These are phyloP conservation scores for Delitschia confertaspora DNA, from an alignment of 495 filamentous ascomycete genomes.

Conservation along the genomic window DNA sequence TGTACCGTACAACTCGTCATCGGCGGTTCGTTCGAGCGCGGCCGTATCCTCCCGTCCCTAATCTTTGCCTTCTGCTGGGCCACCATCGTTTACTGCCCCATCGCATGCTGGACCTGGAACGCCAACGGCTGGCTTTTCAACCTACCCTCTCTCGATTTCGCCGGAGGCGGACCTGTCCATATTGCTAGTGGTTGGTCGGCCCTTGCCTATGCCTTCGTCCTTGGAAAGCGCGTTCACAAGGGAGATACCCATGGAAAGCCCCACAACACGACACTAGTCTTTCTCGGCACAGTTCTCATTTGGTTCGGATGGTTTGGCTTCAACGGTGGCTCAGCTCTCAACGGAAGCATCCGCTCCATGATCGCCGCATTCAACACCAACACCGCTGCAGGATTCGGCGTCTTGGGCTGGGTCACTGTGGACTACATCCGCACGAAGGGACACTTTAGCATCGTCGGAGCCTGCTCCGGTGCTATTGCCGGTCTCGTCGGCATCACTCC, in stretches of 20 bases:
- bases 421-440: conserved; percentile 48
- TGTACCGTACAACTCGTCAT: conserved; percentile 46
- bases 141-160: conserved; percentile 47
- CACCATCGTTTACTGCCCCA: conserved; percentile 51
- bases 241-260: conserved; percentile 42
- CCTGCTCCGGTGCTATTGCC: conserved; percentile 54
- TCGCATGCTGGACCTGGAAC: conserved; percentile 57
- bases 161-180: conserved; percentile 49
- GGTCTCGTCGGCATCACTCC: conserved; percentile 59
- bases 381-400: conserved; percentile 47
- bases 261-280: conserved; percentile 49
- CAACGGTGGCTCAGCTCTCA: conserved; percentile 53
- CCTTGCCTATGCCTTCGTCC: conserved; percentile 48
- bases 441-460: conserved; percentile 51
- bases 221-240: conserved; percentile 45
- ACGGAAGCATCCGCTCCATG: conserved; percentile 49
- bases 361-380: conserved; percentile 55
- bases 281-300: conserved; percentile 49
- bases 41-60: conserved; percentile 46
- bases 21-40: conserved; percentile 48
- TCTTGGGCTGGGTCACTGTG: conserved; percentile 51
- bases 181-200: conserved; percentile 47
- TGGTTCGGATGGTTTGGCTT: conserved; percentile 58
- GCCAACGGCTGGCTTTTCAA: conserved; percentile 49
- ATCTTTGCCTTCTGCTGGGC: conserved; percentile 53